Evolutionary conservation across 257 asterid genomes (phyloP), one percentile per base, ranked within the genome.

Genomic region (Plantago ovata): DNA sequence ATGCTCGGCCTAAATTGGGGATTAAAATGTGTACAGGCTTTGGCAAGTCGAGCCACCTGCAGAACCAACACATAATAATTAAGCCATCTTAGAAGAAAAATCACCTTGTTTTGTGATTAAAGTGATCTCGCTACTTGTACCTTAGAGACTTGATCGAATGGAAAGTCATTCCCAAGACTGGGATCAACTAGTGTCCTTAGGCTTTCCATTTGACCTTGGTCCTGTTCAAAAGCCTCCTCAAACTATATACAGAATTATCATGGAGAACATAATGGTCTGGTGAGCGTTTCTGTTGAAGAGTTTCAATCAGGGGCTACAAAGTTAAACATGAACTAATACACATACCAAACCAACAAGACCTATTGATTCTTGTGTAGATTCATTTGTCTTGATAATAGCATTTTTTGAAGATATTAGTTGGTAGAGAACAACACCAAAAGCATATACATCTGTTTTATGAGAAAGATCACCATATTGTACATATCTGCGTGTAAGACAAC

Each of bases 1-100:
- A 87, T 91, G 63, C 83, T 87, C 33, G 98, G 96, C 68, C 98
- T 78, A 13, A 81, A 54, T 60, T 73, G 94, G 12, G 95, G 94
- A 75, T 81, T 81, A 65, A 81, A 95, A 32, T 83, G 79, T 13
- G 92, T 78, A 73, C 98, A 91, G 6, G 80, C 87, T 69, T 70
- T 83, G 9, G 92, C 98, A 19, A 91, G 94, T 46, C 81, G 85
- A 11, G 87, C 86, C 68, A 90, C 80, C 98, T 90, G 58, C 72
- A 69, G 19, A 82, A 20, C 22, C 7, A 38, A 7, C 8, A 2
- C 23, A 43, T 32, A 28, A 38, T 28, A 51, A 40, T 5, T n/a
- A 33, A 7, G 1, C 0, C 45, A 7, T 53, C 41, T 21, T 23
- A 39, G 0, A 5, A 38, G 18, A 52, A 40, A 18, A 58, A 39